phyloP scores from a whole-genome alignment of 2,329 filamentous ascomycete species.

The Plectosphaerella plurivora region DNA sequence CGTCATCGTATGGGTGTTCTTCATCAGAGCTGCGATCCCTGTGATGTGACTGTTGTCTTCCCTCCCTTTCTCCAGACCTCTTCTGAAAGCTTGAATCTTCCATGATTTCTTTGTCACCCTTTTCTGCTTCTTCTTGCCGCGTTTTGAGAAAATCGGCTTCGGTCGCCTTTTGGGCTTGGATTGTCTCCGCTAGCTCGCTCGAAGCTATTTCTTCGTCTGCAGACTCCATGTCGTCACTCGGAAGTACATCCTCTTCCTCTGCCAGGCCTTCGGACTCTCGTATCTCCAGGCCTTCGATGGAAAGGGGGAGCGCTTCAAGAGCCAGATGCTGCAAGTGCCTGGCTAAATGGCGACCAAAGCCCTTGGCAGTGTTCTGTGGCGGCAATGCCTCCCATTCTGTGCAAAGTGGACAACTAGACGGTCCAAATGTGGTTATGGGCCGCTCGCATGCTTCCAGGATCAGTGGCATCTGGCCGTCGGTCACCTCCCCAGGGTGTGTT shows the following conservation, averaged over 20 bases:
- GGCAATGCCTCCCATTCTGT: not conserved
- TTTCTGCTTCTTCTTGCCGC: constrained; percentile 39
- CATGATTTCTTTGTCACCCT: constrained; percentile 33
- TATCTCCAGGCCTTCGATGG: not conserved
- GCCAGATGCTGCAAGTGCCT: not conserved
- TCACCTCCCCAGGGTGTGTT: not conserved
- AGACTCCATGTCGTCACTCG: not conserved
- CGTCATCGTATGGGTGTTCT: too few relatives aligned
- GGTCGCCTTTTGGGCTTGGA: constrained; percentile 56
- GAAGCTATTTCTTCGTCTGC: not conserved
- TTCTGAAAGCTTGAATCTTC: too few relatives aligned
- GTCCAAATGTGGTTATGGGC: not conserved
- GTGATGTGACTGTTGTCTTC: too few relatives aligned
- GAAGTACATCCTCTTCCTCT: not conserved
- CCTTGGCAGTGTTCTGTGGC: not conserved
- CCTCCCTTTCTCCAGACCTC: too few relatives aligned
- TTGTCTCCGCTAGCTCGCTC: constrained; percentile 16
- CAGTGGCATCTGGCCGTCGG: not conserved
- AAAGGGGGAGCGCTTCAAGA: not conserved
- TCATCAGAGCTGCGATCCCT: too few relatives aligned
- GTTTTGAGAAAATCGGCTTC: constrained; percentile 53
- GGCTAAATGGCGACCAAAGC: not conserved
- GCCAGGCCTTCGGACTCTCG: not conserved
- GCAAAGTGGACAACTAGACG: not conserved
- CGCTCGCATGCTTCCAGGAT: not conserved